A percentile compares a stretch with the other conserved stretches of the same genome.
Conservation (phyloP, 352 stramenopile genomes). For the Phytophthora megakarya region DNA sequence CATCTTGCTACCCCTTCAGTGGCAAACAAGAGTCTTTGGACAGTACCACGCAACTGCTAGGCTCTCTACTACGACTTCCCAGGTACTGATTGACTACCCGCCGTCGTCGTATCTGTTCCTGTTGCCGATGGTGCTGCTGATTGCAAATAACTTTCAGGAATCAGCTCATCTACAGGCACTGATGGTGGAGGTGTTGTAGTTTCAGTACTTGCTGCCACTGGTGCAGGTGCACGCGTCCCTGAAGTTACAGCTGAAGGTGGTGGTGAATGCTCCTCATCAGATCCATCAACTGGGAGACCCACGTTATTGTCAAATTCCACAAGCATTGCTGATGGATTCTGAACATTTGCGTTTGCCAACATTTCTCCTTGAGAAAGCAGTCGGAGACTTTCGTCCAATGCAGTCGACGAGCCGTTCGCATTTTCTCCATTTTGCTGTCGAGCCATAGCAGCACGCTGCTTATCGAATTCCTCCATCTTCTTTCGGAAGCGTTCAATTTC, state of each 20-base stretch:
- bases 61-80: conserved; percentile 32
- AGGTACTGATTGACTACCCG: conserved; percentile 15
- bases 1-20: conserved; percentile 31
- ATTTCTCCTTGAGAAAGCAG: conserved; percentile 33
- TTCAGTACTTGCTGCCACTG: conserved; percentile 19
- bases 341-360: conserved; percentile 11
- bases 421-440: conserved; percentile 60
- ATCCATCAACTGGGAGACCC: conserved; percentile 30
- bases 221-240: neutral
- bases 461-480: conserved; percentile 87
- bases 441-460: conserved; percentile 72
- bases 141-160: conserved; percentile 44
- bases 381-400: conserved; percentile 36
- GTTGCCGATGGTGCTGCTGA: conserved; percentile 11
- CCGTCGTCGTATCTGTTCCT: conserved; percentile 23
- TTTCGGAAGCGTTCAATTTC: conserved; percentile 83
- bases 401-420: conserved; percentile 29
- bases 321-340: conserved; percentile 20
- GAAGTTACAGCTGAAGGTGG: conserved; percentile 7
- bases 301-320: conserved; percentile 38
- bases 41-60: conserved; percentile 21
- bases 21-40: conserved; percentile 18
- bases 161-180: conserved; percentile 33
- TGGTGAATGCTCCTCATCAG: conserved; percentile 25
- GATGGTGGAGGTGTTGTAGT: neutral